phyloP scores from a whole-genome alignment of 257 asterid species.

The Euphrasia confusa region DNA sequence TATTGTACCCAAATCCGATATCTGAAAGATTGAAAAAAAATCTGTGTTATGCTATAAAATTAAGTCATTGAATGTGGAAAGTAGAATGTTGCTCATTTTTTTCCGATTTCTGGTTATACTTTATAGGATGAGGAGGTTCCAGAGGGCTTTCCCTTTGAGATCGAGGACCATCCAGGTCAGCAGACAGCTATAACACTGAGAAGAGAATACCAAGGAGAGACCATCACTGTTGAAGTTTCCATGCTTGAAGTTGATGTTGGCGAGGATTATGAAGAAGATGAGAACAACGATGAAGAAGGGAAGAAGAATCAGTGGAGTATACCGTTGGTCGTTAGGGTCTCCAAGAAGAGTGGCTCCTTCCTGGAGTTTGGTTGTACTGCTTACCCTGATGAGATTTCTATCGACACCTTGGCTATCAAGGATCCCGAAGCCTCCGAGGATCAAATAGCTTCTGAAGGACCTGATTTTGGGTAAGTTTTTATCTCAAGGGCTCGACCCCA shows the following conservation, averaged over 20 bases:
- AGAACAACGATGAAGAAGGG: slow-evolving; percentile 36
- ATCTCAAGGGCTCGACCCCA: background rate
- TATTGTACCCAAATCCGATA: no score
- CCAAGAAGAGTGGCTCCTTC: slow-evolving; percentile 50
- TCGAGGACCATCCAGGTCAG: slow-evolving; percentile 65
- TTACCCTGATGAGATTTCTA: slow-evolving; percentile 58
- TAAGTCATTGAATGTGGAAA: no score
- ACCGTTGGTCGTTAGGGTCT: slow-evolving; percentile 66
- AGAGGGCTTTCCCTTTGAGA: slow-evolving; percentile 57
- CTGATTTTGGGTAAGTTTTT: slow-evolving; percentile 63
- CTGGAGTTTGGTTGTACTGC: slow-evolving; percentile 76
- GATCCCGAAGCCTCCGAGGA: slow-evolving; percentile 52
- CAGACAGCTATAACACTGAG: slow-evolving; percentile 50
- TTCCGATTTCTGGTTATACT: background rate
- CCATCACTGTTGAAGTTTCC: slow-evolving; percentile 57
- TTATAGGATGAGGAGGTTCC: slow-evolving; percentile 55
- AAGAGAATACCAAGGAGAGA: slow-evolving; percentile 64
- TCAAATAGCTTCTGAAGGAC: slow-evolving; percentile 82
- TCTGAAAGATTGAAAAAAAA: no score
- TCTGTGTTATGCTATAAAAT: no score
- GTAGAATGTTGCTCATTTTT: background rate
- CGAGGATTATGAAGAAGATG: slow-evolving; percentile 33
- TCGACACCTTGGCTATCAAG: slow-evolving; percentile 59
- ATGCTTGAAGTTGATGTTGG: slow-evolving; percentile 58
- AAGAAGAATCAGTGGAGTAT: slow-evolving; percentile 32